These are phyloP conservation scores for Apostasia ramifera DNA, from an alignment of 106 monocot genomes.

Conservation along the genomic window DNA sequence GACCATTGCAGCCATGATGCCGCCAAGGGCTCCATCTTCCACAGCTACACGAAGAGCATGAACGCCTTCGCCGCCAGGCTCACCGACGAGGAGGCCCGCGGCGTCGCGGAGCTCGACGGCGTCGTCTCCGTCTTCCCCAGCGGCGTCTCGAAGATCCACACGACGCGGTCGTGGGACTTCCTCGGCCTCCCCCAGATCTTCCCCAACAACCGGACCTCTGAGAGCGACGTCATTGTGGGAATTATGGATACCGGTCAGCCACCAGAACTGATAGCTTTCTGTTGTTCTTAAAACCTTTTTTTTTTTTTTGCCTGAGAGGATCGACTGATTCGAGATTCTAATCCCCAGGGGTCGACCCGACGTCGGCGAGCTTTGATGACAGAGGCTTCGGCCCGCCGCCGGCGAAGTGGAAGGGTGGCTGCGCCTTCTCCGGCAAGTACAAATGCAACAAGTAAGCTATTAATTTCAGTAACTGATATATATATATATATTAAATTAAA, in stretches of 20 bases:
- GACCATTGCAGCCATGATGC: conserved; percentile 1
- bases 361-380: conserved; percentile 24
- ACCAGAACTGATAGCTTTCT: too few species aligned
- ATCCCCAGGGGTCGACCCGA: conserved; percentile 20
- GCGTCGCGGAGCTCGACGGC: conserved; percentile 6
- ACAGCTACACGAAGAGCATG: conserved; percentile 30
- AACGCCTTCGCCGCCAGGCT: conserved; percentile 33
- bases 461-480: too few species aligned
- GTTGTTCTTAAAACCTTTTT: not conserved
- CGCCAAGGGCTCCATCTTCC: conserved; percentile 9
- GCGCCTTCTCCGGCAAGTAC: conserved; percentile 13
- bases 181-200: conserved; percentile 15
- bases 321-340: too few species aligned
- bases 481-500: too few species aligned
- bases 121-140: conserved; percentile 31
- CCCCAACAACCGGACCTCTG: not conserved
- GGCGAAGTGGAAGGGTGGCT: conserved; percentile 27
- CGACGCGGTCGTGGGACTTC: conserved; percentile 31
- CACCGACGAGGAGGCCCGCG: conserved; percentile 8
- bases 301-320: too few species aligned
- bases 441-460: conserved; percentile 34
- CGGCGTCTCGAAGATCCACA: conserved; percentile 16
- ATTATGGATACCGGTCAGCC: conserved; percentile 18
- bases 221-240: conserved; percentile 27
- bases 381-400: conserved; percentile 29